Evolutionary conservation across 2,329 filamentous ascomycete genomes (phyloP).

Genomic region (Hypoxylon sp.): DNA sequence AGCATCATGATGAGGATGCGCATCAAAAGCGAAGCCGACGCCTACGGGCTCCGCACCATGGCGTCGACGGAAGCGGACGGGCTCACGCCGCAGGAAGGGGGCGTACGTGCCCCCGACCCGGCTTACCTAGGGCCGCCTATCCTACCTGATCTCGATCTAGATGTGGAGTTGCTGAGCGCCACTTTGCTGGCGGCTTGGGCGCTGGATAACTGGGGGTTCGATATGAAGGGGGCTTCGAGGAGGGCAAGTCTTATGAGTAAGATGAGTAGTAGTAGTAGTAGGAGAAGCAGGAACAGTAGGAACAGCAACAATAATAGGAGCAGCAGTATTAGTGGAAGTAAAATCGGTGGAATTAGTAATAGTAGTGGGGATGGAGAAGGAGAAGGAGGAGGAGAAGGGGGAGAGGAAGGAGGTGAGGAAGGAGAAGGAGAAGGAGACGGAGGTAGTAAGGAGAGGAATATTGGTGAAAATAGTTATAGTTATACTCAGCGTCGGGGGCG

Average conservation of each 20-base stretch:
- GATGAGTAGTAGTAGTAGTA: neutral
- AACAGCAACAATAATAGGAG: neutral
- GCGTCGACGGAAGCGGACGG: neutral
- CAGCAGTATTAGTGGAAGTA: neutral
- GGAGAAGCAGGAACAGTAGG: neutral
- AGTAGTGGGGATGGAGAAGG: neutral
- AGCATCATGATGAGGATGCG: constrained; percentile 32
- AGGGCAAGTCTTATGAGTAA: neutral
- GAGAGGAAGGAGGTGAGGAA: too few species aligned
- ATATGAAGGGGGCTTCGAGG: constrained; percentile 9
- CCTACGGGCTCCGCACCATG: constrained; percentile 7
- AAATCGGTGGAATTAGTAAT: neutral
- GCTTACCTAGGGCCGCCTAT: constrained; percentile 39
- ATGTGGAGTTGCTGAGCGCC: constrained; percentile 35
- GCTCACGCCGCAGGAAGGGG: neutral
- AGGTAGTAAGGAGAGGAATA: neutral
- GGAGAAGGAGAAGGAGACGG: neutral
- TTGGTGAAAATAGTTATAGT: neutral
- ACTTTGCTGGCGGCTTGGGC: constrained; percentile 39
- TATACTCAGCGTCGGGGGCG: constrained; percentile 11
- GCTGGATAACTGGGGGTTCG: constrained; percentile 29
- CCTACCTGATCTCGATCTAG: constrained; percentile 36
- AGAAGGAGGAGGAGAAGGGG: neutral
- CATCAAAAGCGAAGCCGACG: constrained; percentile 41
- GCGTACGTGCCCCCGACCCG: constrained; percentile 15